A percentile compares a stretch with the other conserved stretches of the same genome.
Evolutionary conservation across 331 rosid genomes (phyloP).

Genomic region (Rosa hybrid): DNA sequence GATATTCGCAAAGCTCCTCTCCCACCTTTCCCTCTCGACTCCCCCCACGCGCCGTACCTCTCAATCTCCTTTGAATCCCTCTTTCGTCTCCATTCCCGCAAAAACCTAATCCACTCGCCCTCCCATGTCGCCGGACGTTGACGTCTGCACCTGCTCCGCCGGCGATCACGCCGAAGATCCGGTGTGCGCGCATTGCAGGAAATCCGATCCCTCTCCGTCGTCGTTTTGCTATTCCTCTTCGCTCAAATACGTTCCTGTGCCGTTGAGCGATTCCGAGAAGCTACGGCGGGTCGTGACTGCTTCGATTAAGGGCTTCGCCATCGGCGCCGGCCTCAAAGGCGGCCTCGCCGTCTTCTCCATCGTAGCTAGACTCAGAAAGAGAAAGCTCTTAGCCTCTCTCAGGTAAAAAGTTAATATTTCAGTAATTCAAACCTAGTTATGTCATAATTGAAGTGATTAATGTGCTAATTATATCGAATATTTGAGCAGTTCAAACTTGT

Average conservation of each 20-base stretch:
- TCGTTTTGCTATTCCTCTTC: slow-evolving; percentile 33
- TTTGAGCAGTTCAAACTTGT: not conserved
- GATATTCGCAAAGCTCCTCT: not conserved
- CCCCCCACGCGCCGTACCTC: not conserved
- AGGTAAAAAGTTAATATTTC: slow-evolving; percentile 35
- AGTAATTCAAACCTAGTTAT: not conserved
- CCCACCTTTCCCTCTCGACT: not conserved
- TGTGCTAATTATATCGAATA: not conserved
- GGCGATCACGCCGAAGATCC: slow-evolving; percentile 12
- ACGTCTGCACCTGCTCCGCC: slow-evolving; percentile 26
- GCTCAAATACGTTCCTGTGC: slow-evolving; percentile 23
- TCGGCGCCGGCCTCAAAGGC: slow-evolving; percentile 94
- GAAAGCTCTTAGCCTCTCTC: slow-evolving; percentile 49
- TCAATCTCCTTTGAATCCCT: not conserved
- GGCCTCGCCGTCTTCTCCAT: slow-evolving; percentile 93
- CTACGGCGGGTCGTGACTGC: slow-evolving; percentile 59
- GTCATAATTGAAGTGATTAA: not conserved
- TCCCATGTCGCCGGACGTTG: slow-evolving; percentile 54
- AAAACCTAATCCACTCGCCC: slow-evolving; percentile 23
- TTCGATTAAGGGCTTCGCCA: slow-evolving; percentile 80
- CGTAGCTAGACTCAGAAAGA: slow-evolving; percentile 62
- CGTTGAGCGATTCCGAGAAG: slow-evolving; percentile 62
- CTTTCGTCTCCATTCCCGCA: not conserved
- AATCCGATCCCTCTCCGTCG: slow-evolving; percentile 28
- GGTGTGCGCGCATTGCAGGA: slow-evolving; percentile 38